Evolutionary conservation across 495 filamentous ascomycete genomes (phyloP).

Genomic region (Penicillium psychrofluorescens): DNA sequence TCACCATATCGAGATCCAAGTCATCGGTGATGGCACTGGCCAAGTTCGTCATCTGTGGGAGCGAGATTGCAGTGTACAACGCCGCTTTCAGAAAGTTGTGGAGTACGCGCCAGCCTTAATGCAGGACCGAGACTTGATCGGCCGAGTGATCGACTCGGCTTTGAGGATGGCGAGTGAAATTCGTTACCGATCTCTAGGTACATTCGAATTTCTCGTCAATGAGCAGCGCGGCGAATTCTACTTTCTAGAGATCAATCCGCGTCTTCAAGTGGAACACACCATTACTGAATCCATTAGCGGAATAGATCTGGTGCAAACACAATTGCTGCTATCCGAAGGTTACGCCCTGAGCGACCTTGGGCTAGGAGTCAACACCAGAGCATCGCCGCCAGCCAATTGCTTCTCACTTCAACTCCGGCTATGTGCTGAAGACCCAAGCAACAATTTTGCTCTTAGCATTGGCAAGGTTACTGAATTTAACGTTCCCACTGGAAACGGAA

Average conservation of each 20-base stretch:
- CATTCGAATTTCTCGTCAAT: constrained; percentile 56
- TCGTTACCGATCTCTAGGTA: constrained; percentile 50
- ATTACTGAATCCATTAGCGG: constrained; percentile 48
- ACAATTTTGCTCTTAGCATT: constrained; percentile 47
- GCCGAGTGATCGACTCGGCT: constrained; percentile 30
- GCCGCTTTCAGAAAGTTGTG: constrained; percentile 50
- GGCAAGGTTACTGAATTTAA: constrained; percentile 47
- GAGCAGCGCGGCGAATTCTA: constrained; percentile 48
- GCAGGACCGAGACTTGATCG: constrained; percentile 26
- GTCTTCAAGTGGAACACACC: constrained; percentile 51
- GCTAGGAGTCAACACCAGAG: constrained; percentile 20
- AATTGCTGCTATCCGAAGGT: constrained; percentile 50
- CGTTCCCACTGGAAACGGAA: constrained; percentile 48
- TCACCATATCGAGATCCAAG: constrained; percentile 52
- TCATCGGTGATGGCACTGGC: constrained; percentile 47
- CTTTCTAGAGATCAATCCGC: constrained; percentile 60
- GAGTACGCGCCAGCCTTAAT: constrained; percentile 39
- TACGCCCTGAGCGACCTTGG: constrained; percentile 31
- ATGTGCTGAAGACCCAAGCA: constrained; percentile 49
- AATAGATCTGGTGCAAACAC: constrained; percentile 48
- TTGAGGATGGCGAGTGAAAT: constrained; percentile 34
- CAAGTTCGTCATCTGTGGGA: constrained; percentile 48
- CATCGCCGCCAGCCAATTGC: constrained; percentile 21
- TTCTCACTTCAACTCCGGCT: constrained; percentile 51
- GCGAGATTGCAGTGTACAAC: constrained; percentile 53